Conservation (phyloP, 2,329 filamentous ascomycete genomes). For the Tolypocladium ovalisporum region DNA sequence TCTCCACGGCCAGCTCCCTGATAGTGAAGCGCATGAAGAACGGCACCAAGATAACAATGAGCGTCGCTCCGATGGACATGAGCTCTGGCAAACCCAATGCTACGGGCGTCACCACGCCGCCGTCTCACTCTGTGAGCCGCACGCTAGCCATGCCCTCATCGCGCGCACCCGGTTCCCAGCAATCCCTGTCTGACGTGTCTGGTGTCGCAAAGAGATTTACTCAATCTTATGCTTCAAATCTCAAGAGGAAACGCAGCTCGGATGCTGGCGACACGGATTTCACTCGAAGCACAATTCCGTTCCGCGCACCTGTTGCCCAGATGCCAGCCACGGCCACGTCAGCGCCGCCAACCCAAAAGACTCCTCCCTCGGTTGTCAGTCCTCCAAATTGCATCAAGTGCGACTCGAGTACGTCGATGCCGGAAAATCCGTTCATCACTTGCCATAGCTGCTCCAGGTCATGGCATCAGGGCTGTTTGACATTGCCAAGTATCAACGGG, state of each 20-base stretch:
- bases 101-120: neutral
- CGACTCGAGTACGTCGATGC: neutral
- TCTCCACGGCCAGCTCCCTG: constrained; percentile 13
- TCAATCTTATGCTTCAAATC: neutral
- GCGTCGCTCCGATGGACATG: neutral
- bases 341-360: neutral
- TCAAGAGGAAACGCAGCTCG: constrained; percentile 19
- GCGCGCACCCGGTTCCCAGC: neutral
- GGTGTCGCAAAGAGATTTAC: neutral
- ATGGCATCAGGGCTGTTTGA: constrained; percentile 15
- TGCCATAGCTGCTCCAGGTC: constrained; percentile 11
- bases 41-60: neutral
- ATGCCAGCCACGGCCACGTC: neutral
- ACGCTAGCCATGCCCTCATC: constrained; percentile 4
- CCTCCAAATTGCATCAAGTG: constrained; percentile 8
- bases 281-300: constrained; percentile 18
- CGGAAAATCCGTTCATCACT: constrained; percentile 5
- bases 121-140: neutral
- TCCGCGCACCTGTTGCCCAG: constrained; percentile 9
- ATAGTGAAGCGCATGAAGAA: constrained; percentile 16
- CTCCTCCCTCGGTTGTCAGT: neutral
- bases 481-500: constrained; percentile 1
- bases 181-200: neutral
- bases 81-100: neutral
- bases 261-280: constrained; percentile 15